These are phyloP conservation scores for Rauvolfia tetraphylla DNA, from an alignment of 257 asterid genomes.

Conservation along the genomic window DNA sequence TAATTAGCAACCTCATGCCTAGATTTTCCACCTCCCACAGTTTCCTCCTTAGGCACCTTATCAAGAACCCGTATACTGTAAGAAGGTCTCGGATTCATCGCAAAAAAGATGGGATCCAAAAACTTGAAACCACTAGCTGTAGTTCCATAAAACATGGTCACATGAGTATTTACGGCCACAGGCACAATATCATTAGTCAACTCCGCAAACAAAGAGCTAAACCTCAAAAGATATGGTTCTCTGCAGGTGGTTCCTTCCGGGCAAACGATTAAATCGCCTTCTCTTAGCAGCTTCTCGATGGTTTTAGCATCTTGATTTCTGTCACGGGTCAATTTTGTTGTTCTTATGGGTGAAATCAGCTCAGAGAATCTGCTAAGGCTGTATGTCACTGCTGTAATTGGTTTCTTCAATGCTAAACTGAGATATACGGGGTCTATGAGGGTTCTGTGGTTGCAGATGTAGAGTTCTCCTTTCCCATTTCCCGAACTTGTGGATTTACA, in stretches of 20 bases:
- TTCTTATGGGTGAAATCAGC: constrained; percentile 62
- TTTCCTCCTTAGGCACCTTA: constrained; percentile 54
- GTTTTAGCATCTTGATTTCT: constrained; percentile 48
- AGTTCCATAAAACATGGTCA: constrained; percentile 85
- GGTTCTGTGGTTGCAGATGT: constrained; percentile 82
- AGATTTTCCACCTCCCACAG: constrained; percentile 70
- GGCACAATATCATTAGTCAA: constrained; percentile 78
- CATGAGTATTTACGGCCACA: constrained; percentile 69
- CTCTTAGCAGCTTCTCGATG: constrained; percentile 50
- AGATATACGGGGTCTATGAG: constrained; percentile 81
- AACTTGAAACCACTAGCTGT: constrained; percentile 92
- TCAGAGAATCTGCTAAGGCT: constrained; percentile 88
- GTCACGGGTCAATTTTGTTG: constrained; percentile 64
- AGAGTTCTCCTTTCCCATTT: constrained; percentile 50
- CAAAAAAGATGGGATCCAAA: constrained; percentile 74
- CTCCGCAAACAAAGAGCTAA: constrained; percentile 86
- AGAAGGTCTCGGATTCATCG: constrained; percentile 76
- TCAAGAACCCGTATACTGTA: constrained; percentile 49
- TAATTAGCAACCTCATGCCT: constrained; percentile 81
- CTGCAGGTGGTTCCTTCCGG: constrained; percentile 98
- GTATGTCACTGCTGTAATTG: constrained; percentile 82
- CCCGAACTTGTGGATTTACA: neutral
- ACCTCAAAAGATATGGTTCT: constrained; percentile 79
- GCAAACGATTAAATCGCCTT: constrained; percentile 80
- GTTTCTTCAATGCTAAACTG: constrained; percentile 42